Evolutionary conservation across 2,329 filamentous ascomycete species (phyloP), one percentile per base, ranked within the genome.

Genomic region (Zymoseptoria crescenta): DNA sequence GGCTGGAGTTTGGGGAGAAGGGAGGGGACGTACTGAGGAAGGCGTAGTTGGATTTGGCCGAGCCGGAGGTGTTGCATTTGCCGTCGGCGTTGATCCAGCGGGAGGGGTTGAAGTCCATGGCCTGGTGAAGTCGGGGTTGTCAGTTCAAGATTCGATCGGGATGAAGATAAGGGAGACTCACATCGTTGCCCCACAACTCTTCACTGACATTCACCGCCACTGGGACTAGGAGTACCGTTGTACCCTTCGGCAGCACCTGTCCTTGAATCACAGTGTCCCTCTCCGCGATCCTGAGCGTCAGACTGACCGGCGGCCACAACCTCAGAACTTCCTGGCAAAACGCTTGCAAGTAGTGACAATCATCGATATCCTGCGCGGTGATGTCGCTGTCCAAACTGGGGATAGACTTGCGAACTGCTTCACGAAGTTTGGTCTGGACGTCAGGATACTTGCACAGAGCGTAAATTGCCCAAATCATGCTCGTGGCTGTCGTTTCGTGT

Each of bases 241-340:
- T 93, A 45, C 84, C 87, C 64, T 84, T 85, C 2, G 87, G 89
- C 4, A 96, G 79, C 21, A 76, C 78, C 2, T 87, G 79, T 28
- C 84, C 84, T 21, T 82, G 77, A 56, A 94, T 83, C 0, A 79
- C 82, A 0, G 87, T 88, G 70, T 91, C 81, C 28, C 81, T 72
- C 1, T 77, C 78, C 0, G 89, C 80, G 62, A 86, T 78, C 63
- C 91, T 87, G 58, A 87, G 70, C 0, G 88, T 92, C 28, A 87
- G 69, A 0, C 87, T 85, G 0, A 92, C 87, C 0, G 91, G 88
- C 1, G 87, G 77, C 73, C 83, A 86, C 69, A 87, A 82, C 55
- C 91, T 87, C 50, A 95, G 81, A 10, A 87, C 81, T 74, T 96
- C 91, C 68, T 83, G 87, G 71, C 87, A 86, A 21, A 96, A 84